A percentile compares a stretch with the other conserved stretches of the same genome.
phyloP scores from a whole-genome alignment of 2,329 filamentous ascomycete genomes.

The Knoxdaviesia proteae region DNA sequence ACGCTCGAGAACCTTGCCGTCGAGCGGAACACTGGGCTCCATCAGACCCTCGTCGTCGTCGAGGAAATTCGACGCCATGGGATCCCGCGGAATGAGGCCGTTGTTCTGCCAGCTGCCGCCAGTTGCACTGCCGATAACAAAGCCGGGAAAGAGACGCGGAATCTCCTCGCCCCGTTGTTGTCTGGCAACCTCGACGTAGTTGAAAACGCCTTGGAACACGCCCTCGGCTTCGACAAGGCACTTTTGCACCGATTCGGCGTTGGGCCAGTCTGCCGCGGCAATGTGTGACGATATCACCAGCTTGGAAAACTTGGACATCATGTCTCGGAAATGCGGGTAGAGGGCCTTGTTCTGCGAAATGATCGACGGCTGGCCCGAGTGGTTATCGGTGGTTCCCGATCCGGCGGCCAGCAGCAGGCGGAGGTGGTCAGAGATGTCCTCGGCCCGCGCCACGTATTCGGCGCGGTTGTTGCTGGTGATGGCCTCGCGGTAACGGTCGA shows the following conservation, averaged over 20 bases:
- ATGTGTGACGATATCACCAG: slow-evolving; percentile 95
- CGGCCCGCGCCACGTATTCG: slow-evolving; percentile 83
- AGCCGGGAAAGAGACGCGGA: slow-evolving; percentile 78
- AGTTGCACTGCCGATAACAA: slow-evolving; percentile 63
- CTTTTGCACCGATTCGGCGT: slow-evolving; percentile 82
- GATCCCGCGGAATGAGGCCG: slow-evolving; percentile 41
- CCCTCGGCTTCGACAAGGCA: slow-evolving; percentile 96
- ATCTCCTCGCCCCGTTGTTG: slow-evolving; percentile 89
- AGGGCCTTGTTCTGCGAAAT: slow-evolving; percentile 95
- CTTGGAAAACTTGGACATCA: slow-evolving; percentile 99
- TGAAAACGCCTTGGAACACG: slow-evolving; percentile 80
- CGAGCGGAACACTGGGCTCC: slow-evolving; percentile 56
- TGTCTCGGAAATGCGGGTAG: slow-evolving; percentile 92
- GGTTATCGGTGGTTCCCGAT: slow-evolving; percentile 93
- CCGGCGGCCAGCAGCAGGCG: slow-evolving; percentile 84
- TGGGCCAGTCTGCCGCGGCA: slow-evolving; percentile 86
- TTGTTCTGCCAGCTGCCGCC: slow-evolving; percentile 81
- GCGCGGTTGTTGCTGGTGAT: slow-evolving; percentile 65
- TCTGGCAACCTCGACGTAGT: slow-evolving; percentile 85
- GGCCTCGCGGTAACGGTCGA: slow-evolving; percentile 80
- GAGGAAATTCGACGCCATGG: slow-evolving; percentile 62
- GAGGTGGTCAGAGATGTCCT: slow-evolving; percentile 94
- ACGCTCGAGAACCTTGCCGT: slow-evolving; percentile 57
- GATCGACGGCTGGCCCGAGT: slow-evolving; percentile 96
- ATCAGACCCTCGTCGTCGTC: slow-evolving; percentile 56